Evolutionary conservation across 148 eudicot genomes (phyloP), one percentile per base, ranked within the genome.

Genomic region (Agrostemma githago): DNA sequence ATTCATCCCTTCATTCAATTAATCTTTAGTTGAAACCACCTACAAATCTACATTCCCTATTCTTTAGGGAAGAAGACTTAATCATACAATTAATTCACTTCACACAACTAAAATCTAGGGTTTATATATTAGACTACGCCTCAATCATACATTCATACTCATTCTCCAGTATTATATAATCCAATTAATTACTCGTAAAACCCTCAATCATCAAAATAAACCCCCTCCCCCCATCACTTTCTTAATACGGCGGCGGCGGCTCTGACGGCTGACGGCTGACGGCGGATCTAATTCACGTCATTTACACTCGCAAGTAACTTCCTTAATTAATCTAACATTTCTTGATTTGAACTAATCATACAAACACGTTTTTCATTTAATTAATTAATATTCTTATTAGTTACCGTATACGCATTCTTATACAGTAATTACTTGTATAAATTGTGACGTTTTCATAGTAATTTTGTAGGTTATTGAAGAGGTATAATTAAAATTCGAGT

Each of bases 241-340:
- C 1, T 66, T 66, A 10, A 41, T 40, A 66, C 46, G 51, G 26
- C 44, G 15, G 12, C 14, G 56, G 56, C 8, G 46, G 46, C n/a
- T n/a, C n/a, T n/a, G n/a, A n/a, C n/a, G n/a, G n/a, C 44, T 6
- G 6, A 42, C 44, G 51, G 70, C 57, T 68, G 57, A 46, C 57
- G 57, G 40, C 71, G 16, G 15, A 3, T 39, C 37, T 44, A 68
- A 17, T 44, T 38, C 40, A 68, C 71, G 71, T 68, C 5, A 8
- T 9, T 8, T 20, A 68, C 38, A 44, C n/a, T 68, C 16, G 8
- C 71, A 68, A 68, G 71, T 68, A 8, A 68, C 71, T 68, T 68
- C 71, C 19, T 1, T 7, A 5, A 44, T 43, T 53, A 5, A 19
- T 26, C 51, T 16, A 66, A 42, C 3, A 61, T 48, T 48, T 48